Evolutionary conservation across 2,329 filamentous ascomycete species (phyloP), one percentile per base, ranked within the genome.

Genomic region (Calonectria multiphialidica): DNA sequence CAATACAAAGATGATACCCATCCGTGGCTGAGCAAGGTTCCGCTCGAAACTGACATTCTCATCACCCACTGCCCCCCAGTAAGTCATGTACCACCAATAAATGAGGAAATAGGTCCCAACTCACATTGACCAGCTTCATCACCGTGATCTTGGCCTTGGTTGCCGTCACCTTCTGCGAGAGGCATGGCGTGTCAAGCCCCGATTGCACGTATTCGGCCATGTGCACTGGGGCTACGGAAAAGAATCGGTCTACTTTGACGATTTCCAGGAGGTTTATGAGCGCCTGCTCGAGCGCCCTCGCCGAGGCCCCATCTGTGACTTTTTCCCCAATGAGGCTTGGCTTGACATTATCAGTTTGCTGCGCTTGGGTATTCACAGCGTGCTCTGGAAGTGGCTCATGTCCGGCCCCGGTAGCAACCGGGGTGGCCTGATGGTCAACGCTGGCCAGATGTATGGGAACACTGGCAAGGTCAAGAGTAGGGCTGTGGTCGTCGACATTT

Each of bases 131-230:
- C 69, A 90, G 88, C 90, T 90, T 81, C 88, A 91, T 79, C 94
- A 98, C 80, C 87, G 92, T 40, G 93, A 93, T 76, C 88, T 91
- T 63, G 91, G 88, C 3, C 85, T 95, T 53, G 95, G 94, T 68
- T 96, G 94, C 75, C 90, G 91, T 8, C 88, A 90, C 68, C 88
- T 98, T 7, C 87, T 96, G 7, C 84, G 87, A 16, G 95, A 97
- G 79, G 83, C 94, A 21, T 94, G 93, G 91, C 90, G 93, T 42
- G 91, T 95, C 13, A 91, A 90, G 73, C 95, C 95, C 0, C 87
- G 87, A 15, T 85, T 98, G 16, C 95, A 98, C 82, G 89, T 98
- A 59, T 98, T 97, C 81, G 95, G 95, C 1, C 95, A 98, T 83
- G 89, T 96, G 28, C 95, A 98, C 84, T 93, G 89, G 79, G 94